Conservation (phyloP, 371 early-diverging fungal species). For the Circinella minor region DNA sequence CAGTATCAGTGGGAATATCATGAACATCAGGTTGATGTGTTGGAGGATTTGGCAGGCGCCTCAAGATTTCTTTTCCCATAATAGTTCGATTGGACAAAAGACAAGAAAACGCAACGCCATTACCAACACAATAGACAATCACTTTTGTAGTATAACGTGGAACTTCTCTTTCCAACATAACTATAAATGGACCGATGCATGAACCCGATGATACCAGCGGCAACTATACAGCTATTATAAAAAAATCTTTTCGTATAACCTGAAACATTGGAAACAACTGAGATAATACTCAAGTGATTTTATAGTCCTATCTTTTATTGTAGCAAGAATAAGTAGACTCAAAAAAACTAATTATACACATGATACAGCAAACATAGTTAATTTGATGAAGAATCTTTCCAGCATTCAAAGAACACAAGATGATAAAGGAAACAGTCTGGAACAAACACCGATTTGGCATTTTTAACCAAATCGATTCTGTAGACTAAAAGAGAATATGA, state of each 20-base stretch:
- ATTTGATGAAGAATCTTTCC: constrained; percentile 23
- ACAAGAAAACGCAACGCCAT: constrained; percentile 28
- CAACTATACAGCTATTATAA: constrained; percentile 34
- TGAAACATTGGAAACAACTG: constrained; percentile 35
- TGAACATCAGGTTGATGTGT: constrained; percentile 19
- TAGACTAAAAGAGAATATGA: too few species aligned
- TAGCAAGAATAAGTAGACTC: constrained; percentile 32
- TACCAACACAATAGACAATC: constrained; percentile 31
- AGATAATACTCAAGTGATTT: constrained; percentile 39
- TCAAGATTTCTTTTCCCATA: constrained; percentile 20
- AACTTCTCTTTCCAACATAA: constrained; percentile 25
- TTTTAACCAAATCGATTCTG: constrained; percentile 38
- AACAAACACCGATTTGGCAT: constrained; percentile 26
- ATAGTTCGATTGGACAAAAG: constrained; percentile 25
- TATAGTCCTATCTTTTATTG: constrained; percentile 23
- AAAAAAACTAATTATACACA: constrained; percentile 22
- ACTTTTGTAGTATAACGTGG: constrained; percentile 29
- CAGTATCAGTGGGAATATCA: constrained; percentile 37
- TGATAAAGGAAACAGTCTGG: constrained; percentile 17
- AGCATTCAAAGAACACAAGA: constrained; percentile 21
- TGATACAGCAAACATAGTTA: constrained; percentile 17
- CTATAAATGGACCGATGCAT: constrained; percentile 37
- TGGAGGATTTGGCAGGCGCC: constrained; percentile 21
- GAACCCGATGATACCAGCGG: constrained; percentile 35
- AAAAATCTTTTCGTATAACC: constrained; percentile 48